Conservation (phyloP, 2,329 filamentous ascomycete species). For the Aspergillus sp. region DNA sequence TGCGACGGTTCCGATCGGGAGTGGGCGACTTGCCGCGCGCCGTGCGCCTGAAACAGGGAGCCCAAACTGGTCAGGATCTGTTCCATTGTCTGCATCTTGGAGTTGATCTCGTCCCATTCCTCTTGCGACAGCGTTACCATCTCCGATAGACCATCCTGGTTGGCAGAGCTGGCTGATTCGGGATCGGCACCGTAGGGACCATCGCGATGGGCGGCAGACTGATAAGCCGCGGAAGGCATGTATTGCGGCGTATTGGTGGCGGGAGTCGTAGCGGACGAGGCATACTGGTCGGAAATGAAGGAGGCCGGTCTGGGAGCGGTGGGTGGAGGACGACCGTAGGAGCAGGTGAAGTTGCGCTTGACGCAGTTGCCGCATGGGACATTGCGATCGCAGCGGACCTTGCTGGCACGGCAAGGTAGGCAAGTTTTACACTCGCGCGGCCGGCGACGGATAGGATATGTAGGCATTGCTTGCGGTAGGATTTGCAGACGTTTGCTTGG, state of each 20-base stretch:
- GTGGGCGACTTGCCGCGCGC: slow-evolving; percentile 22
- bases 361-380: slow-evolving; percentile 45
- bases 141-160: slow-evolving; percentile 28
- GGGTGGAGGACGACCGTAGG: slow-evolving; percentile 36
- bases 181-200: slow-evolving; percentile 23
- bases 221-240: slow-evolving; percentile 17
- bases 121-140: slow-evolving; percentile 34
- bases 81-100: slow-evolving; percentile 39
- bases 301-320: slow-evolving; percentile 16
- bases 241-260: slow-evolving; percentile 20
- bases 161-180: slow-evolving; percentile 1
- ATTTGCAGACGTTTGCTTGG: slow-evolving; percentile 3
- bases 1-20: slow-evolving; percentile 11
- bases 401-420: slow-evolving; percentile 51
- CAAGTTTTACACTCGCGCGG: slow-evolving; percentile 51
- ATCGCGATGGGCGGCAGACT: slow-evolving; percentile 20
- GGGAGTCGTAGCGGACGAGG: slow-evolving; percentile 17
- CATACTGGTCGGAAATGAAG: slow-evolving; percentile 16
- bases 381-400: slow-evolving; percentile 51
- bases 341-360: slow-evolving; percentile 44
- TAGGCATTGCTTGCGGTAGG: slow-evolving; percentile 30
- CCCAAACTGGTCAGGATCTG: slow-evolving; percentile 36
- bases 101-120: slow-evolving; percentile 41
- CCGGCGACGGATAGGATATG: slow-evolving; percentile 39
- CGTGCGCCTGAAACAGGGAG: slow-evolving; percentile 33